Conservation (phyloP, 2,329 filamentous ascomycete genomes). For the Aspergillus udagawae region DNA sequence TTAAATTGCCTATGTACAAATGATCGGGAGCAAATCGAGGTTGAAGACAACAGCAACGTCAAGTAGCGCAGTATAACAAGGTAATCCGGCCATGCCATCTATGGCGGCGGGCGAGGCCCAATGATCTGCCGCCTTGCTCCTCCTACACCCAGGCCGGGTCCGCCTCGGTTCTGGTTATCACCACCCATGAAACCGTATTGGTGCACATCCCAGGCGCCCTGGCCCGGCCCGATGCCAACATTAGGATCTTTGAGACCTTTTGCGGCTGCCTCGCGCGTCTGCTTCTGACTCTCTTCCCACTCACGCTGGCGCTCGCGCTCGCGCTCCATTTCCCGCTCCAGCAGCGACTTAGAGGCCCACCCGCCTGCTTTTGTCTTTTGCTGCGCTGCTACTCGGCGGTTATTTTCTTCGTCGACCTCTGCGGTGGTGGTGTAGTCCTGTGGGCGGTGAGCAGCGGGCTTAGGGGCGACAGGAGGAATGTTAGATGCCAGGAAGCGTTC, state of each 20-base stretch:
- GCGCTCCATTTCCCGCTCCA: conserved; percentile 65
- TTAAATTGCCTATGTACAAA: neutral
- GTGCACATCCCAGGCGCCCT: conserved; percentile 57
- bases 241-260: conserved; percentile 38
- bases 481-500: conserved; percentile 55
- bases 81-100: conserved; percentile 4
- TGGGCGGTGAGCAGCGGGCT: conserved; percentile 37
- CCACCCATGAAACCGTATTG: conserved; percentile 63
- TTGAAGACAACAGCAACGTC: neutral
- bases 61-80: neutral
- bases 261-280: conserved; percentile 44
- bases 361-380: conserved; percentile 56
- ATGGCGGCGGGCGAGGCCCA: conserved; percentile 53
- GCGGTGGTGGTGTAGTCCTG: conserved; percentile 49
- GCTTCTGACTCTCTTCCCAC: conserved; percentile 60
- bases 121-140: conserved; percentile 59
- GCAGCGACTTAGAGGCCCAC: conserved; percentile 60
- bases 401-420: conserved; percentile 55
- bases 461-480: conserved; percentile 43
- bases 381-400: conserved; percentile 52
- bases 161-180: conserved; percentile 57
- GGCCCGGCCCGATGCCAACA: conserved; percentile 46
- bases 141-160: conserved; percentile 49
- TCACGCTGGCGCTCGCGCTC: conserved; percentile 62
- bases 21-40: neutral